These are phyloP conservation scores for Leccinum fibrillosum DNA, from an alignment of 768 basidiomycete species.

Conservation along the genomic window DNA sequence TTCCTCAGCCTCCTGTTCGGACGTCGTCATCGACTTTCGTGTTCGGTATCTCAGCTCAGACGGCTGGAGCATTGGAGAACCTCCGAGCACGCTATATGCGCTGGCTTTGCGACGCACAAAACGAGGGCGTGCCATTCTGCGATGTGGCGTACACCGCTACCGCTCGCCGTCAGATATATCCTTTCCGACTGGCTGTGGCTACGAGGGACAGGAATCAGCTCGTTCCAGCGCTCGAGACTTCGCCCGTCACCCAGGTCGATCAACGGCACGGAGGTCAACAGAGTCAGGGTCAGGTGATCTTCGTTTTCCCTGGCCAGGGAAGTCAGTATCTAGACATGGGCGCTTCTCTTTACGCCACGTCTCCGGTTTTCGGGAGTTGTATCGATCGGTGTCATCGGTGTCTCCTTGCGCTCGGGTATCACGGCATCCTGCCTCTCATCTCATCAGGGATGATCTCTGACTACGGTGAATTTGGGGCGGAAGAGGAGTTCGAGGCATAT, in stretches of 20 bases:
- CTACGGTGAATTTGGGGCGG: slow-evolving; percentile 17
- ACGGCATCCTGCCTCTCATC: slow-evolving; percentile 48
- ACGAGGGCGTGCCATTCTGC: slow-evolving; percentile 29
- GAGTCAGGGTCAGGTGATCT: slow-evolving; percentile 39
- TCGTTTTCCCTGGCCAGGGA: slow-evolving; percentile 77
- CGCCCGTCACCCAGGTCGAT: slow-evolving; percentile 33
- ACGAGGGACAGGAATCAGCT: slow-evolving; percentile 47
- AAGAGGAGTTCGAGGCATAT: slow-evolving; percentile 42
- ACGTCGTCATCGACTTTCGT: slow-evolving; percentile 33
- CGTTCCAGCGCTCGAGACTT: slow-evolving; percentile 38
- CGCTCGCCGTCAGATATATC: slow-evolving; percentile 57
- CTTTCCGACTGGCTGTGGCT: slow-evolving; percentile 49
- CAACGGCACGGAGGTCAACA: slow-evolving; percentile 4
- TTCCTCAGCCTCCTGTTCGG: not conserved
- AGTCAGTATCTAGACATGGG: slow-evolving; percentile 69
- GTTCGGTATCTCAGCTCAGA: slow-evolving; percentile 65
- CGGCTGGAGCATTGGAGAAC: slow-evolving; percentile 40
- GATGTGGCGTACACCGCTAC: slow-evolving; percentile 68
- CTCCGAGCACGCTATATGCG: slow-evolving; percentile 46
- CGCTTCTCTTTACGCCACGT: slow-evolving; percentile 47
- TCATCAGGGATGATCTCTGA: slow-evolving; percentile 18
- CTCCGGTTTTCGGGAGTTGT: slow-evolving; percentile 43
- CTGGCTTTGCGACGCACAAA: slow-evolving; percentile 40
- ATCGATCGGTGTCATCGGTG: slow-evolving; percentile 59
- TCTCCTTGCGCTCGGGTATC: slow-evolving; percentile 47